phyloP scores from a whole-genome alignment of 2,329 filamentous ascomycete species.

The Botrytis hyacinthi region DNA sequence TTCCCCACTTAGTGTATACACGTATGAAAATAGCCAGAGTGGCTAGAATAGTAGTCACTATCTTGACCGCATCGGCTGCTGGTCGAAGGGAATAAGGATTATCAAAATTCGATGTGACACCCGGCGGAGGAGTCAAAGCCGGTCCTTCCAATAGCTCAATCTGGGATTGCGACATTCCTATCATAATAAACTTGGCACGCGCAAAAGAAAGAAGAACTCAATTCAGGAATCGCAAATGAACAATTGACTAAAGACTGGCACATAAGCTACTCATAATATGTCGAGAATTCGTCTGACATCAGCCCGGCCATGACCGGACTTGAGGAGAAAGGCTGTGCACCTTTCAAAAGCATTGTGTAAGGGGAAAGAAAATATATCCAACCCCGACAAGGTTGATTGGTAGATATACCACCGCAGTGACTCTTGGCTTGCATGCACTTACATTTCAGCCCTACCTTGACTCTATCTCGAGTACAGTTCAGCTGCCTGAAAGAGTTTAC shows the following conservation, averaged over 20 bases:
- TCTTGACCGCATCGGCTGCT: background rate
- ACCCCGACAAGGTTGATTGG: background rate
- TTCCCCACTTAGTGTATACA: background rate
- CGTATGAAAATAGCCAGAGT: constrained; percentile 11
- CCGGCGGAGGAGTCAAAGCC: background rate
- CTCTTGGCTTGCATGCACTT: constrained; percentile 3
- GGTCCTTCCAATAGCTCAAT: constrained; percentile 4
- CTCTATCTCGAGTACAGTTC: background rate
- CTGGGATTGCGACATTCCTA: background rate
- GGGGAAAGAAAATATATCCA: background rate
- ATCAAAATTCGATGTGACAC: background rate
- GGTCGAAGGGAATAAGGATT: background rate
- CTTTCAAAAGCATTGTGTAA: background rate
- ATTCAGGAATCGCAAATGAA: background rate
- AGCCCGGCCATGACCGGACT: constrained; percentile 11
- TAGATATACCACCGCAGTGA: background rate
- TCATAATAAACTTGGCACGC: background rate
- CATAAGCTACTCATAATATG: constrained; percentile 2
- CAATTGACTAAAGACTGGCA: background rate
- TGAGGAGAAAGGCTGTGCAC: background rate
- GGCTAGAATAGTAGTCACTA: background rate
- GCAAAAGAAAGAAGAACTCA: background rate
- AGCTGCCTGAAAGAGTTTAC: background rate
- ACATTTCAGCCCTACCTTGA: background rate
- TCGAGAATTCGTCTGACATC: constrained; percentile 4